Conservation (phyloP, 2,329 filamentous ascomycete species). For the Fusarium bulbicola region DNA sequence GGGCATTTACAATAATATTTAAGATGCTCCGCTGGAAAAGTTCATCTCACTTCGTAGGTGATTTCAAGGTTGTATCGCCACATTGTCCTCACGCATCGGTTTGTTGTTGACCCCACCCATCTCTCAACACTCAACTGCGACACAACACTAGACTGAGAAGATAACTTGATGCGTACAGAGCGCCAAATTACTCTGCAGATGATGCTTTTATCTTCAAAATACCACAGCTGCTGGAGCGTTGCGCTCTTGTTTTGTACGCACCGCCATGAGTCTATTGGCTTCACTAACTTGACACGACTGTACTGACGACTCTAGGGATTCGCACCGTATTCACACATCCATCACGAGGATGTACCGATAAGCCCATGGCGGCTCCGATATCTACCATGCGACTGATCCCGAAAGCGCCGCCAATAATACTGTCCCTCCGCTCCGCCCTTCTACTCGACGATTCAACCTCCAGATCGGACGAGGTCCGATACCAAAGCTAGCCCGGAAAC, state of each 20-base stretch:
- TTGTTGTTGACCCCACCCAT: rapidly evolving
- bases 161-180: rapidly evolving
- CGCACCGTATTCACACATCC: rapidly evolving
- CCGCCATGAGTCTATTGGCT: rapidly evolving
- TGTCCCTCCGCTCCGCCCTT: rapidly evolving
- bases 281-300: background rate
- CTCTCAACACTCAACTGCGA: rapidly evolving
- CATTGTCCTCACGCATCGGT: rapidly evolving
- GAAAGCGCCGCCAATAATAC: too few relatives aligned
- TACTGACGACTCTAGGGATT: background rate
- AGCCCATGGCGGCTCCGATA: rapidly evolving
- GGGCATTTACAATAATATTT: rapidly evolving
- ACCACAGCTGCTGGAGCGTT: rapidly evolving
- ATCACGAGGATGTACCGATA: rapidly evolving
- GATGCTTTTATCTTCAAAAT: rapidly evolving
- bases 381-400: background rate
- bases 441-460: background rate
- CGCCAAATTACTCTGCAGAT: rapidly evolving
- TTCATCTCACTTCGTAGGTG: rapidly evolving
- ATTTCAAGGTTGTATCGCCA: rapidly evolving
- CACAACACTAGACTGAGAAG: rapidly evolving
- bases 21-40: rapidly evolving
- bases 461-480: background rate
- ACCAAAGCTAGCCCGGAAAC: rapidly evolving
- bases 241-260: rapidly evolving